Evolutionary conservation across 2,329 filamentous ascomycete species (phyloP).

Genomic region (Onygena corvina): DNA sequence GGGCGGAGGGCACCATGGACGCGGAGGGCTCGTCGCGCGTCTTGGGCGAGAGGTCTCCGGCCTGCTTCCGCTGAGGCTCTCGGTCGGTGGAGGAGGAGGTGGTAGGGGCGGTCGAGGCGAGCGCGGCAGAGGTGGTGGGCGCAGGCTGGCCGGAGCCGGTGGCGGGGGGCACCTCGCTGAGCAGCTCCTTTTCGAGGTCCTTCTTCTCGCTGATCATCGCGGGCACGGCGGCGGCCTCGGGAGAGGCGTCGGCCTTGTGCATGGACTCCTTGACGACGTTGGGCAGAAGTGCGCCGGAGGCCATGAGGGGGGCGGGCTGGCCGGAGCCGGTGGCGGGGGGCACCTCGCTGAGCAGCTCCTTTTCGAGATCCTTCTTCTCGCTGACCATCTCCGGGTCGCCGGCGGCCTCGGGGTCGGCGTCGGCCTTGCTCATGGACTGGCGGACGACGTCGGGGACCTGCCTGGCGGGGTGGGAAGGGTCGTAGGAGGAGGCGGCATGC

Average conservation of each 20-base stretch:
- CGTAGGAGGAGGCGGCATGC: slow-evolving; percentile 16
- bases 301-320: slow-evolving; percentile 28
- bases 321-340: slow-evolving; percentile 27
- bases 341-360: slow-evolving; percentile 52
- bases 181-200: slow-evolving; percentile 59
- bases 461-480: slow-evolving; percentile 30
- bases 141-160: slow-evolving; percentile 31
- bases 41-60: slow-evolving; percentile 16
- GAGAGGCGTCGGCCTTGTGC: slow-evolving; percentile 43
- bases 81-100: background rate
- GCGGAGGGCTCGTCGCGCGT: slow-evolving; percentile 16
- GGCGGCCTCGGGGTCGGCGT: slow-evolving; percentile 57
- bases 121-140: slow-evolving; percentile 29
- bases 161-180: slow-evolving; percentile 37
- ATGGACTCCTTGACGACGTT: slow-evolving; percentile 36
- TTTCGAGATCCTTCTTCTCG: slow-evolving; percentile 64
- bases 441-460: slow-evolving; percentile 34
- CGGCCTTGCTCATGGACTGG: slow-evolving; percentile 39
- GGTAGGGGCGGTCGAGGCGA: slow-evolving; percentile 9
- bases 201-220: slow-evolving; percentile 64
- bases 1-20: slow-evolving; percentile 1
- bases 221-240: slow-evolving; percentile 59
- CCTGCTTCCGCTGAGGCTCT: slow-evolving; percentile 7
- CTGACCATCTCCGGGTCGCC: slow-evolving; percentile 55
- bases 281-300: slow-evolving; percentile 33